Percentiles rank a stretch among this genome's conserved stretches.
These are phyloP conservation scores for Triticum aestivum DNA, from an alignment of 176 grass and related monocot genomes.

Conservation along the genomic window IWGSC_CS_RefSeq_v2.1 NC_057797.1:106591386-106591885, in stretches of 20 bases:
- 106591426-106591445: conserved; percentile 87
- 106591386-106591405: conserved; percentile 98
- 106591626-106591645: conserved; percentile 87
- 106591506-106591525: conserved; percentile 90
- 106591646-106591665: conserved; percentile 88
- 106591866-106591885: not conserved
- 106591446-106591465: conserved; percentile 96
- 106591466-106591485: conserved; percentile 95
- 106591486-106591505: conserved; percentile 93
- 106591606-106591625: conserved; percentile 90
- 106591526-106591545: conserved; percentile 95
- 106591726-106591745: conserved; percentile 72
- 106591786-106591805: conserved; percentile 27
- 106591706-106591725: conserved; percentile 46
- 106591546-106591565: conserved; percentile 94
- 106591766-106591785: conserved; percentile 88
- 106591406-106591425: conserved; percentile 95
- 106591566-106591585: conserved; percentile 90
- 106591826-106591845: not conserved
- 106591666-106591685: conserved; percentile 60
- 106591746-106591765: conserved; percentile 59
- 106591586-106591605: conserved; percentile 79
- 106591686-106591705: conserved; percentile 46
- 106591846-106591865: not conserved
- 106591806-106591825: not conserved